Evolutionary conservation across 2,329 filamentous ascomycete species (phyloP), one percentile per base, ranked within the genome.

Genomic region (Claviceps humidiphila): DNA sequence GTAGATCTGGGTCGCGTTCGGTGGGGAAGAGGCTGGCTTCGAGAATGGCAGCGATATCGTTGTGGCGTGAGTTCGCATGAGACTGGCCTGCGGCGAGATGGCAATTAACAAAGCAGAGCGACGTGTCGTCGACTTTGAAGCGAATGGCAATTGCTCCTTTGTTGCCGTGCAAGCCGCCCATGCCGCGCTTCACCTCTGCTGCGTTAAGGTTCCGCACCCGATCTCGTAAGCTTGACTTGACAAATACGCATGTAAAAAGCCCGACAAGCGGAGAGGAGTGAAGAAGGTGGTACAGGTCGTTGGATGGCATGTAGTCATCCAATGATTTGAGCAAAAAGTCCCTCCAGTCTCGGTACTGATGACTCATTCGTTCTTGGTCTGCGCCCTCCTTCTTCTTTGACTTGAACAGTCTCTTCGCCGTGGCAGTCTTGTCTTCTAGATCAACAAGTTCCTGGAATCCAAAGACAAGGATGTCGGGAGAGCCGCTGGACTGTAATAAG

Each of bases 371-470:
- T 66, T 96, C 89, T 60, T 87, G 84, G 49, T 89, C 85, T 1
- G 85, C 81, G 11, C 84, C 81, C 34, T 86, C 82, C 61, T 88
- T 87, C 64, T 95, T 95, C 67, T 93, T 93, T 59, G 86, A 88
- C 63, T 90, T 93, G 64, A 97, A 84, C 59, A 97, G 82, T 52
- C 87, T 89, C 70, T 93, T 96, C n/a, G 93, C 93, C 22, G 91
- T 97, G 49, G 94, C 86, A 59, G 90, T 94, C 71, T 97, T 97
- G 70, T 98, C 88, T 66, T 98, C 93, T 7, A 98, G 74, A 63
- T 98, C 93, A 4, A 98, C 93, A n/a, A 98, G 76, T 68, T 98
- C 93, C 67, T 98, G 93, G 66, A 98, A 98, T 1, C 90, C 91
- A 72, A 98, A 98, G 1, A 97, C 80, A 2, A 97, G 71, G 49